Evolutionary conservation across 805 yeast species (phyloP), one percentile per base, ranked within the genome.

Genomic region (Candida stauntonica): DNA sequence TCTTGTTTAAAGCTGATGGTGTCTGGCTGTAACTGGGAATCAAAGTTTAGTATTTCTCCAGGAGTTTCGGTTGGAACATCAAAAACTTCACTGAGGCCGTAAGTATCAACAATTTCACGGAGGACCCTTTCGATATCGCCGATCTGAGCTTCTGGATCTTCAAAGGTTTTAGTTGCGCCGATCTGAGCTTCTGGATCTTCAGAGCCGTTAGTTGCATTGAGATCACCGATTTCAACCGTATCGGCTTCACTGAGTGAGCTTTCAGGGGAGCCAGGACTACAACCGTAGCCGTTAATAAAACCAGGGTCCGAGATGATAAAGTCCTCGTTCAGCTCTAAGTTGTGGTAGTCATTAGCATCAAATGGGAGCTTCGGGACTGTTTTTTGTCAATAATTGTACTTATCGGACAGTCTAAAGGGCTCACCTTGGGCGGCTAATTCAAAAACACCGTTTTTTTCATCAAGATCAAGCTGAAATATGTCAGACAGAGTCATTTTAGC

Each of bases 301-400:
- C 32, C 52, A 5, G 51, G 49, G 17, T 42, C 27, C 2, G 47
- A 13, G 9, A 33, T 29, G 16, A 48, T 48, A 33, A 51, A 47
- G 18, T 48, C 57, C 23, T 48, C 55, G 20, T 47, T 48, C 33
- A 50, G 41, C 38, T 54, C 59, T 16, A 53, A 41, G 20, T 31
- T 45, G 17, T 48, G 35, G 23, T 53, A 54, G 36, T 54, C 55
- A 26, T 46, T 45, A 33, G 50, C 42, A 27, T 53, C 55, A 33
- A 48, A 53, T 9, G 55, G 54, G 5, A 52, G 44, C 38, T 51
- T 48, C 21, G 47, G 48, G 2, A n/a, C 45, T 39, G 26, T 9
- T 32, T 12, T 17, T 5, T n/a, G 34, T 33, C 35, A 17, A 24
- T 35, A 5, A n/a, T 17, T 28, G 24, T 21, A 7, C 7, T 21